Conservation (phyloP, 1,284 basidiomycete genomes). For the Microstroma glucosiphilum region DNA sequence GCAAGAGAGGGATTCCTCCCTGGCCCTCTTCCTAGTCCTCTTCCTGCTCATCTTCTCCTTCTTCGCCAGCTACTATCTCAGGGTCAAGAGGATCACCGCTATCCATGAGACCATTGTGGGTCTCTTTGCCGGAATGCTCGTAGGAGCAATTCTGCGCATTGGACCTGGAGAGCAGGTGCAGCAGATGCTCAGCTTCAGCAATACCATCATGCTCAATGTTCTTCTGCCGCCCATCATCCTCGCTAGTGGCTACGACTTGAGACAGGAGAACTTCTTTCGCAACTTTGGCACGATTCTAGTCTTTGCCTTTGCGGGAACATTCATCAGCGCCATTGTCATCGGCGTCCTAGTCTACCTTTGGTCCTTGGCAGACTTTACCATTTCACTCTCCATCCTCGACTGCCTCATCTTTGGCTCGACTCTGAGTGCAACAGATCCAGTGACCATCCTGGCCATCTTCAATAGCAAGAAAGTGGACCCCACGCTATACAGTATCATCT, state of each 20-base stretch:
- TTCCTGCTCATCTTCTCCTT: constrained; percentile 86
- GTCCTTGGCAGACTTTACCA: constrained; percentile 64
- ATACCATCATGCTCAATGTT: constrained; percentile 96
- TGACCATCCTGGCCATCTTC: constrained; percentile 97
- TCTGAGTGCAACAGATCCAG: constrained; percentile 92
- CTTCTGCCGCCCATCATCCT: constrained; percentile 95
- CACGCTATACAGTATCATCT: constrained; percentile 94
- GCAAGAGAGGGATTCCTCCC: constrained; percentile 43
- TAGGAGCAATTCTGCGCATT: constrained; percentile 81
- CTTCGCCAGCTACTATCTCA: constrained; percentile 94
- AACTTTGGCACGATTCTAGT: constrained; percentile 64
- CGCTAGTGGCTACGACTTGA: constrained; percentile 94
- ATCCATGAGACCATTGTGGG: constrained; percentile 95
- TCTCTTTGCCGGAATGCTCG: constrained; percentile 91
- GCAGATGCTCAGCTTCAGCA: constrained; percentile 95
- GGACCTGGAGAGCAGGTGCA: constrained; percentile 88
- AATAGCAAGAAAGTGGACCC: constrained; percentile 96
- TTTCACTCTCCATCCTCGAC: constrained; percentile 56
- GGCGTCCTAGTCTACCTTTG: constrained; percentile 94
- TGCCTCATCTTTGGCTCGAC: constrained; percentile 95
- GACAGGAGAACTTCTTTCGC: constrained; percentile 94
- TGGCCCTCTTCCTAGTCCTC: constrained; percentile 65
- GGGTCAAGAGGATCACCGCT: constrained; percentile 89
- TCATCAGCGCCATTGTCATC: constrained; percentile 90
- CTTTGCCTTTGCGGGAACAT: constrained; percentile 93